Conservation (phyloP, 2,329 filamentous ascomycete genomes). For the Lachnellula subtilissima region DNA sequence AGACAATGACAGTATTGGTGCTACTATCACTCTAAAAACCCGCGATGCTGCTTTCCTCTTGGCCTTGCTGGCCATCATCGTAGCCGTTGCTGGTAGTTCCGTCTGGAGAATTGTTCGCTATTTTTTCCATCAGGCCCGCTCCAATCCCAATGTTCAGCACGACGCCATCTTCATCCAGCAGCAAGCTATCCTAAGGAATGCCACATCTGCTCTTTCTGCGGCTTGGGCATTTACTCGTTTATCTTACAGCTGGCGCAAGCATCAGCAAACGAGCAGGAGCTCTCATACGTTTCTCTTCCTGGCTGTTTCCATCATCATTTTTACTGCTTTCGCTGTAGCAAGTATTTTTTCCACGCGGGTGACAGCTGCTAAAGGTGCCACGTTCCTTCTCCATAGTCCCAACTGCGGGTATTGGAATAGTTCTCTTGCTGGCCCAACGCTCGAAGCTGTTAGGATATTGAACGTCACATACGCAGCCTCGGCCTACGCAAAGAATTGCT, state of each 20-base stretch:
- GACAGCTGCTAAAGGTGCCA: conserved; percentile 2
- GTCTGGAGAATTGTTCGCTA: conserved; percentile 7
- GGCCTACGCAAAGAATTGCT: conserved; percentile 9
- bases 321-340: conserved; percentile 3
- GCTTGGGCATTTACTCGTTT: conserved; percentile 1
- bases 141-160: background rate
- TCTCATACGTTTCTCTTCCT: background rate
- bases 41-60: background rate
- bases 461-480: conserved; percentile 1
- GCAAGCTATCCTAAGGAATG: conserved; percentile 8
- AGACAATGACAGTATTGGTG: background rate
- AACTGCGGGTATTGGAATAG: conserved; percentile 12
- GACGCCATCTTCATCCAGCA: conserved; percentile 5
- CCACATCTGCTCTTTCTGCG: background rate
- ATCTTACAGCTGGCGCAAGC: conserved; percentile 6
- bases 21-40: conserved; percentile 3
- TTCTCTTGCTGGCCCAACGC: background rate
- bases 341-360: conserved; percentile 13
- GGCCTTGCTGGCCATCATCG: conserved; percentile 6
- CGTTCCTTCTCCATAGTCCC: conserved; percentile 1
- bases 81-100: background rate
- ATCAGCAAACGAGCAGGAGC: background rate
- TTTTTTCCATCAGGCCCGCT: conserved; percentile 5
- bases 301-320: background rate
- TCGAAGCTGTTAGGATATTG: conserved; percentile 3